phyloP scores from a whole-genome alignment of 495 filamentous ascomycete species.

The Penicillium soppii region DNA sequence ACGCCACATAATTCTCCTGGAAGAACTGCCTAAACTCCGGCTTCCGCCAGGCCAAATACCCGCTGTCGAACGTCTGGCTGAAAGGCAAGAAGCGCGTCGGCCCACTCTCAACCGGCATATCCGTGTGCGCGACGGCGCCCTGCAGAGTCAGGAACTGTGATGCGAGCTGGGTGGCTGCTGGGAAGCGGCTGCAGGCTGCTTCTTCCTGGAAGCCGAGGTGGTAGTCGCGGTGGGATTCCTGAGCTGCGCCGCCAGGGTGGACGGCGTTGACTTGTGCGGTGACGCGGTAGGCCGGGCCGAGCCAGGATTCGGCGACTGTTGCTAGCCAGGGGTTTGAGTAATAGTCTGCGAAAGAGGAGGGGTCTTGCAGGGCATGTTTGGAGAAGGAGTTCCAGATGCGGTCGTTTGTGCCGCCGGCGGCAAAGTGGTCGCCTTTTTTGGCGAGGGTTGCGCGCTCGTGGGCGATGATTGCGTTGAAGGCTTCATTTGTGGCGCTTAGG shows the following conservation, averaged over 20 bases:
- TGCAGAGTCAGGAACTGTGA: conserved; percentile 54
- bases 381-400: conserved; percentile 60
- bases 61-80: conserved; percentile 50
- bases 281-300: conserved; percentile 52
- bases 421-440: conserved; percentile 56
- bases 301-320: conserved; percentile 45
- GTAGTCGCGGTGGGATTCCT: conserved; percentile 55
- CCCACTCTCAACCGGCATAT: conserved; percentile 53
- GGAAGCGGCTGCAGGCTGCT: conserved; percentile 34
- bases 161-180: conserved; percentile 41
- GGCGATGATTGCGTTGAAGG: conserved; percentile 46
- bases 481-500: conserved; percentile 39
- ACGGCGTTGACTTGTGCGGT: conserved; percentile 60
- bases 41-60: conserved; percentile 51
- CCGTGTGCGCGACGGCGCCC: conserved; percentile 55
- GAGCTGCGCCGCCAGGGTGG: conserved; percentile 49
- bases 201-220: conserved; percentile 55
- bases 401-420: conserved; percentile 43
- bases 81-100: conserved; percentile 56
- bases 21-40: conserved; percentile 49
- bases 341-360: conserved; percentile 48
- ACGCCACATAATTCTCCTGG: conserved; percentile 40
- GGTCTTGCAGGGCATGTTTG: conserved; percentile 50
- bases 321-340: conserved; percentile 54
- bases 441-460: conserved; percentile 23